Evolutionary conservation across 208 protist genomes (phyloP).

Genomic region (Crithidia sp.): DNA sequence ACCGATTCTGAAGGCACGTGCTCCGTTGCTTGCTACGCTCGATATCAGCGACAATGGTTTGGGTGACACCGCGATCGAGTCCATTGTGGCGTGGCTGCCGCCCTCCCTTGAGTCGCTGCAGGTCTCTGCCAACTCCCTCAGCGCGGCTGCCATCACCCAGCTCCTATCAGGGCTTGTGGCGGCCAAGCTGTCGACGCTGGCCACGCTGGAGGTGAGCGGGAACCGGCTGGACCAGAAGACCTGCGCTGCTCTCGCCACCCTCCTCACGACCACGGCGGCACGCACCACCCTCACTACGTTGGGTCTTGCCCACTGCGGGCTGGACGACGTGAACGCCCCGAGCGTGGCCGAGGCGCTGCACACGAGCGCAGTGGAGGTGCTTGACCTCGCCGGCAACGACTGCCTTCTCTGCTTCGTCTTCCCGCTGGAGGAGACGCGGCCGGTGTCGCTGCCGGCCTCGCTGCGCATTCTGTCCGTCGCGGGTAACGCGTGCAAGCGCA

Average conservation of each 20-base stretch:
- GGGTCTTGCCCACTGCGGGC: constrained; percentile 23
- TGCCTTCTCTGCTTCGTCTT: constrained; percentile 44
- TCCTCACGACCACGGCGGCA: constrained; percentile 16
- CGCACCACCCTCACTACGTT: constrained; percentile 22
- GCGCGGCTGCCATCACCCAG: constrained; percentile 10
- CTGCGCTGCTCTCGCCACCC: constrained; percentile 8
- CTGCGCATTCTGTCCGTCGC: constrained; percentile 49
- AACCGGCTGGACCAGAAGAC: constrained; percentile 21
- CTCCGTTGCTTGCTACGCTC: constrained; percentile 40
- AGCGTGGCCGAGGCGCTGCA: constrained; percentile 25
- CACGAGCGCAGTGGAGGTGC: constrained; percentile 22
- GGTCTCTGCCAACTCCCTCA: constrained; percentile 35
- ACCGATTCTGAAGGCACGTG: constrained; percentile 8
- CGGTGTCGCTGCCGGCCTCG: constrained; percentile 39
- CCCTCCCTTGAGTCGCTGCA: constrained; percentile 27
- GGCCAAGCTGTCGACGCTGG: constrained; percentile 7
- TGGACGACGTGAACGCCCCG: constrained; percentile 18
- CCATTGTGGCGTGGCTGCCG: constrained; percentile 27
- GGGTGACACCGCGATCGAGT: constrained; percentile 35
- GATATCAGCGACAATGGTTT: constrained; percentile 63
- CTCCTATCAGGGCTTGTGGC: constrained; percentile 10
- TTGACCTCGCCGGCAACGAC: constrained; percentile 55
- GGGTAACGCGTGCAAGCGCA: constrained; percentile 44
- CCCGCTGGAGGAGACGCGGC: constrained; percentile 2
- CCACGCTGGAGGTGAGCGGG: constrained; percentile 23